Evolutionary conservation across 1,284 basidiomycete genomes (phyloP).

Genomic region (Apiotrichum brassicae): DNA sequence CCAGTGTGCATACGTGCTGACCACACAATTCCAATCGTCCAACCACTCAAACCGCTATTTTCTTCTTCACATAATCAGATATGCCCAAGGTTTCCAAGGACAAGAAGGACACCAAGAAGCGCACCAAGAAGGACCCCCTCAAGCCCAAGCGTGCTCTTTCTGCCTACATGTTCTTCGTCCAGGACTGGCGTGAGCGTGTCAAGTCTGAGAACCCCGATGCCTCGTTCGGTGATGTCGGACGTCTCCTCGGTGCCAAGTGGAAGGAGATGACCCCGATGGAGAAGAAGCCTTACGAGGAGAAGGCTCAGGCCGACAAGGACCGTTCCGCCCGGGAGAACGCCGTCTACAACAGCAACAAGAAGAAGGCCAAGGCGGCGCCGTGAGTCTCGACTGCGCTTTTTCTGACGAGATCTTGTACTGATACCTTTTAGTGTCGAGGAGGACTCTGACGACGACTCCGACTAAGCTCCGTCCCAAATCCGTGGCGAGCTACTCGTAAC

Average conservation of each 20-base stretch:
- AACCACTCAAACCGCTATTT: background rate
- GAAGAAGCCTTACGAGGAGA: conserved; percentile 89
- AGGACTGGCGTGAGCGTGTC: conserved; percentile 90
- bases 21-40: background rate
- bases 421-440: conserved; percentile 12
- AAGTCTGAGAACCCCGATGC: conserved; percentile 93
- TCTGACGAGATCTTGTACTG: background rate
- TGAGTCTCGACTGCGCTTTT: background rate
- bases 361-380: conserved; percentile 19
- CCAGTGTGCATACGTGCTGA: background rate
- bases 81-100: conserved; percentile 66
- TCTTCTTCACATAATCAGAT: background rate
- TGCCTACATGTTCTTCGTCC: conserved; percentile 98
- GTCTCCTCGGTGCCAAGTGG: conserved; percentile 82
- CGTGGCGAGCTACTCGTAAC: background rate
- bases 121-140: conserved; percentile 42
- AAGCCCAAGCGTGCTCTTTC: conserved; percentile 61
- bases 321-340: conserved; percentile 59
- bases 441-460: conserved; percentile 31
- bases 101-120: conserved; percentile 56
- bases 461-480: conserved; percentile 11
- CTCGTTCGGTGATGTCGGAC: conserved; percentile 86
- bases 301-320: conserved; percentile 77
- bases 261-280: conserved; percentile 76
- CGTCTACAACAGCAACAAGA: conserved; percentile 50